A percentile compares a stretch with the other conserved stretches of the same genome.
Evolutionary conservation across 2,329 filamentous ascomycete genomes (phyloP).

Genomic region (Scleromitrula shiraiana): DNA sequence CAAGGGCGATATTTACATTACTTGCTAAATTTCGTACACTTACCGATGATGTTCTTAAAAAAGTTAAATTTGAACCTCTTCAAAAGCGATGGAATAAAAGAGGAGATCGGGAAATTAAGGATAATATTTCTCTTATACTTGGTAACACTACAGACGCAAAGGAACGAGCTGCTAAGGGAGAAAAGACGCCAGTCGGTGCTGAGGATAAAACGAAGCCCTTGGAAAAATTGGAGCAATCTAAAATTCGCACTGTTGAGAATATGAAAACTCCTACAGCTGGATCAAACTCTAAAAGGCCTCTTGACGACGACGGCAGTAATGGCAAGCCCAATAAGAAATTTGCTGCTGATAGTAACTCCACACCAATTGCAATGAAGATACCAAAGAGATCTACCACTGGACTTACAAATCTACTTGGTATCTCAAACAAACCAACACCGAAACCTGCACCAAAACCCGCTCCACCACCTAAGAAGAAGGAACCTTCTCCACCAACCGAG

Average conservation of each 20-base stretch:
- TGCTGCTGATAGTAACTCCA: slow-evolving; percentile 26
- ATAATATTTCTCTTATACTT: slow-evolving; percentile 51
- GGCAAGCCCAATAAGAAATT: slow-evolving; percentile 29
- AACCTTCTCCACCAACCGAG: slow-evolving; percentile 26
- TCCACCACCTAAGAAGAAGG: slow-evolving; percentile 30
- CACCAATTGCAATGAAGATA: slow-evolving; percentile 22
- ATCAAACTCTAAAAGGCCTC: slow-evolving; percentile 25
- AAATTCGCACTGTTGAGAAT: slow-evolving; percentile 17
- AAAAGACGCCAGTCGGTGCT: slow-evolving; percentile 32
- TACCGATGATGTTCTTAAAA: slow-evolving; percentile 49
- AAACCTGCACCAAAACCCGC: slow-evolving; percentile 24
- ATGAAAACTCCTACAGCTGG: slow-evolving; percentile 10
- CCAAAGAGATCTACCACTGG: slow-evolving; percentile 19
- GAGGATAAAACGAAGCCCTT: slow-evolving; percentile 22
- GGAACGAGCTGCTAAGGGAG: slow-evolving; percentile 34
- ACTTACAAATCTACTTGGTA: slow-evolving; percentile 21
- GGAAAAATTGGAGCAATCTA: slow-evolving; percentile 21
- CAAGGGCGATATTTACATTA: slow-evolving; percentile 50
- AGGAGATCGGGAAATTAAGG: slow-evolving; percentile 56
- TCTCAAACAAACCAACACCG: slow-evolving; percentile 23
- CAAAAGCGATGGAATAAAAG: slow-evolving; percentile 54
- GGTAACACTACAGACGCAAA: slow-evolving; percentile 28
- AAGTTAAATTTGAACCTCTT: slow-evolving; percentile 58
- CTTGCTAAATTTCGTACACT: slow-evolving; percentile 53
- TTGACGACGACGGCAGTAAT: slow-evolving; percentile 26